Evolutionary conservation across 2,329 filamentous ascomycete species (phyloP).

Genomic region (Fusarium torulosum): DNA sequence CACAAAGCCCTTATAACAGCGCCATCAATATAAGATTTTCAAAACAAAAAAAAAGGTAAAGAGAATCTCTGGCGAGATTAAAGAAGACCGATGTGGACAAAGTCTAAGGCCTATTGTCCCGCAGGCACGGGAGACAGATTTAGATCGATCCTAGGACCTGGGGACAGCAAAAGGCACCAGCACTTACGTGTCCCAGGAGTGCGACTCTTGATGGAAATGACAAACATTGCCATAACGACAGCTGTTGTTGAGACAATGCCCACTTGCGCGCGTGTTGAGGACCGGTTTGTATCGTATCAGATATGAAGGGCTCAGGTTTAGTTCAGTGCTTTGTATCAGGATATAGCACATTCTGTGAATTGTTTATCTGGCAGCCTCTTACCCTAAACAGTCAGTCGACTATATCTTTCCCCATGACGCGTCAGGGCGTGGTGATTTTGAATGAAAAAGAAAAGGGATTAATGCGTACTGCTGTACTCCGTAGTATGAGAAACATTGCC

Average conservation of each 20-base stretch:
- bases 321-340: neutral
- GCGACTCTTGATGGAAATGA: slow-evolving; percentile 1
- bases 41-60: neutral
- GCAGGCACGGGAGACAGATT: slow-evolving; percentile 26
- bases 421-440: neutral
- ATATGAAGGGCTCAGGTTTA: neutral
- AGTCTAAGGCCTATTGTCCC: neutral
- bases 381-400: neutral
- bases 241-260: neutral
- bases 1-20: neutral
- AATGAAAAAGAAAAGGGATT: too few species aligned
- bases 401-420: neutral
- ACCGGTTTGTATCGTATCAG: neutral
- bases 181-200: slow-evolving; percentile 1
- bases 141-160: neutral
- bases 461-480: neutral
- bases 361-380: neutral
- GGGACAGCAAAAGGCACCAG: neutral
- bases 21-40: neutral
- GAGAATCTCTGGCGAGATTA: neutral
- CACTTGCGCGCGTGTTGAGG: neutral
- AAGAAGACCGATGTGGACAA: neutral
- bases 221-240: neutral
- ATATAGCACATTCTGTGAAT: neutral
- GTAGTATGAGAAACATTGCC: neutral